Evolutionary conservation across 1,139 yeast species (phyloP).

Genomic region (Diutina ranongensis): DNA sequence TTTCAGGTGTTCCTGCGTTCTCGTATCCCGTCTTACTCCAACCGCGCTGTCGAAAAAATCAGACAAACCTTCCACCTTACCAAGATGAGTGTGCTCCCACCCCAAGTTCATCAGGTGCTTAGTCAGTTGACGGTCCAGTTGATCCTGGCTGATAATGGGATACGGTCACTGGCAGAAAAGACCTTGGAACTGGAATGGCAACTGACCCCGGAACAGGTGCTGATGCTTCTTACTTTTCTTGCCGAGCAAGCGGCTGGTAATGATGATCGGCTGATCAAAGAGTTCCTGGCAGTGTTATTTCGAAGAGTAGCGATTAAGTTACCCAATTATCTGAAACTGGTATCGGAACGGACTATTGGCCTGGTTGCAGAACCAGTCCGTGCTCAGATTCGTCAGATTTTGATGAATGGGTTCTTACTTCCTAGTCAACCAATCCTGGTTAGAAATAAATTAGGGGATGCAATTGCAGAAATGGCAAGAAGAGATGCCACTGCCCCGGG

Average conservation of each 20-base stretch:
- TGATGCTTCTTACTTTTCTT: slow-evolving; percentile 60
- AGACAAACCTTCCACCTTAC: background rate
- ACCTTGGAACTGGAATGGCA: slow-evolving; percentile 70
- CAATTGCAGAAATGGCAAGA: slow-evolving; percentile 84
- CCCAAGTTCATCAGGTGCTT: slow-evolving; percentile 30
- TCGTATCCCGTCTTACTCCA: too few species aligned
- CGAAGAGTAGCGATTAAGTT: slow-evolving; percentile 78
- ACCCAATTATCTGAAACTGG: slow-evolving; percentile 49
- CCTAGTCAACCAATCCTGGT: slow-evolving; percentile 38
- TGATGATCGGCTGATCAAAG: slow-evolving; percentile 38
- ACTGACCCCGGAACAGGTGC: slow-evolving; percentile 42
- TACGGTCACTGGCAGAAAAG: slow-evolving; percentile 71
- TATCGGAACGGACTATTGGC: slow-evolving; percentile 71
- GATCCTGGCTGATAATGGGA: slow-evolving; percentile 57
- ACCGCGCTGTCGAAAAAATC: background rate
- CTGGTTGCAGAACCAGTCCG: slow-evolving; percentile 49
- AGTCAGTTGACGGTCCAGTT: slow-evolving; percentile 53
- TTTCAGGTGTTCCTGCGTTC: too few species aligned
- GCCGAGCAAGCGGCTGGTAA: slow-evolving; percentile 71
- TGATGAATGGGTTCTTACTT: slow-evolving; percentile 67
- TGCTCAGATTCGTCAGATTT: slow-evolving; percentile 48
- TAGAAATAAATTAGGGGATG: slow-evolving; percentile 88
- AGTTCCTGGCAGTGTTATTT: slow-evolving; percentile 79
- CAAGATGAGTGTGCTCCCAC: slow-evolving; percentile 4
- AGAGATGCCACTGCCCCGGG: slow-evolving; percentile 40